Percentiles rank a stretch among this genome's conserved stretches.
Conservation (phyloP, 805 yeast species). For the Ascoidea asiatica region DNA sequence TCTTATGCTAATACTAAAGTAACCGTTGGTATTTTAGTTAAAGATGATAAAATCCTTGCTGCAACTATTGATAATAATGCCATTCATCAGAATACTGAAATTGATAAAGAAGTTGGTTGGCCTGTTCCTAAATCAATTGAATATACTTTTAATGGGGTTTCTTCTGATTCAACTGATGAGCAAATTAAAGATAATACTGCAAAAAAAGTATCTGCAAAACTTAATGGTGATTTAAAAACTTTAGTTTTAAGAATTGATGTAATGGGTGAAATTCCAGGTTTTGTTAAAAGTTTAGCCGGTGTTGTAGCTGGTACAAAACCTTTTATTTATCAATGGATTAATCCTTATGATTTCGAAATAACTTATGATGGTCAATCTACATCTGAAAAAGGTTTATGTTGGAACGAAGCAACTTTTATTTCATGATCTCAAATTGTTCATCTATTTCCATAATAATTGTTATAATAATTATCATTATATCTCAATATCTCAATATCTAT, state of each 20-base stretch:
- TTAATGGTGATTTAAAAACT: constrained; percentile 45
- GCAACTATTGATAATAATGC: constrained; percentile 57
- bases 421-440: too few relatives aligned
- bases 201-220: constrained; percentile 29
- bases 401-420: constrained; percentile 75
- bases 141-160: constrained; percentile 41
- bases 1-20: constrained; percentile 79
- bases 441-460: too few relatives aligned
- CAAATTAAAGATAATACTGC: constrained; percentile 21
- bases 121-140: constrained; percentile 60
- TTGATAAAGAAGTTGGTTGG: constrained; percentile 82
- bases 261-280: constrained; percentile 91
- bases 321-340: constrained; percentile 85
- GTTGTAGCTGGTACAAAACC: constrained; percentile 96
- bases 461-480: too few relatives aligned
- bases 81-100: constrained; percentile 37
- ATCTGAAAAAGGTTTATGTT: constrained; percentile 51
- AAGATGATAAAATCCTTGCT: constrained; percentile 46
- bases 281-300: constrained; percentile 84
- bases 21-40: constrained; percentile 61
- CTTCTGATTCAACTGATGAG: constrained; percentile 29
- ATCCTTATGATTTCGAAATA: constrained; percentile 38
- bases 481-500: too few relatives aligned
- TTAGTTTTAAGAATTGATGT: constrained; percentile 90
- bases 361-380: constrained; percentile 25